These are phyloP conservation scores for Phytophthora ramorum DNA, from an alignment of 352 stramenopile genomes.

Conservation along the genomic window DNA sequence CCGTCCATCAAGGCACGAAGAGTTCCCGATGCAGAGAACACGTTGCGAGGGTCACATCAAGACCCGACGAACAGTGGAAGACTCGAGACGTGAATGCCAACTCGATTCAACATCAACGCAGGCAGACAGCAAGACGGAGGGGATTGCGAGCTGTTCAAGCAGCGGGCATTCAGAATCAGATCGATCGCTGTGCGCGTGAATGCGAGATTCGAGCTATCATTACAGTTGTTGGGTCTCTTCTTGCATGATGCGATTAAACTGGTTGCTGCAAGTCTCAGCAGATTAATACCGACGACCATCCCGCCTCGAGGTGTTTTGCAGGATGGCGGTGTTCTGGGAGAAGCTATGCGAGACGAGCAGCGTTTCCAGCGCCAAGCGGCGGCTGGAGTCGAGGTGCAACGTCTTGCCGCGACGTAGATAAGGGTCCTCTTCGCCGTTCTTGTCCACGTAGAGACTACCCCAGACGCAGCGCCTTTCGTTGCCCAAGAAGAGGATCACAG, in stretches of 20 bases:
- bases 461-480: constrained; percentile 84
- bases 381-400: constrained; percentile 68
- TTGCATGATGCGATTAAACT: constrained; percentile 13
- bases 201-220: constrained; percentile 16
- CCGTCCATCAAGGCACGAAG: constrained; percentile 10
- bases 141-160: background rate
- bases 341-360: constrained; percentile 80
- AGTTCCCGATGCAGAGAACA: background rate
- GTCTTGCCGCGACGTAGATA: constrained; percentile 83
- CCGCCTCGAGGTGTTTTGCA: constrained; percentile 77
- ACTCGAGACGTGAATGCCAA: constrained; percentile 4
- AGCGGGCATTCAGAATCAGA: constrained; percentile 12
- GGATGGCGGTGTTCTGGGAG: constrained; percentile 78
- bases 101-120: background rate
- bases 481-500: constrained; percentile 84
- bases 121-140: background rate
- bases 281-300: constrained; percentile 81
- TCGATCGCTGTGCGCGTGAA: constrained; percentile 17
- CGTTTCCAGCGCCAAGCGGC: constrained; percentile 64
- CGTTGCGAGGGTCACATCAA: constrained; percentile 15
- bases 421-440: constrained; percentile 86
- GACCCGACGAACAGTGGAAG: constrained; percentile 32
- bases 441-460: constrained; percentile 86
- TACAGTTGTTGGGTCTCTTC: constrained; percentile 22
- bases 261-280: background rate